Evolutionary conservation across 148 eudicot species (phyloP).

Genomic region (Rhododendron vialii): DNA sequence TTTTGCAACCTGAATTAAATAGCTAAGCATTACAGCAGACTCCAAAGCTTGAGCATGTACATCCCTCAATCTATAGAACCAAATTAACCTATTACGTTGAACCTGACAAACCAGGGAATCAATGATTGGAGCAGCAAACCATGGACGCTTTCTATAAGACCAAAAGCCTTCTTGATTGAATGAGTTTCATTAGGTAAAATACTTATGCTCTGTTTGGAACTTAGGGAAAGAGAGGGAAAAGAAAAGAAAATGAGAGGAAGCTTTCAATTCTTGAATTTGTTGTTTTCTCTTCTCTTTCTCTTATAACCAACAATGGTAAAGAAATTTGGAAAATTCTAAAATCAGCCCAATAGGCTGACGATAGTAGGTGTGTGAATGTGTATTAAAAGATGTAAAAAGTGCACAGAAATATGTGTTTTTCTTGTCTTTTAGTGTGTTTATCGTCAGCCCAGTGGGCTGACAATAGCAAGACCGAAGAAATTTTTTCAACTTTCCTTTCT

Average conservation of each 20-base stretch:
- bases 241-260: too few species aligned
- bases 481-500: background rate
- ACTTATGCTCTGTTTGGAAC: background rate
- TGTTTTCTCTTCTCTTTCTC: too few species aligned
- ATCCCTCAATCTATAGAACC: background rate
- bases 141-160: background rate
- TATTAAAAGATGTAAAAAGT: too few species aligned
- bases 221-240: background rate
- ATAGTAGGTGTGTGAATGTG: too few species aligned
- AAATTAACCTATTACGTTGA: background rate
- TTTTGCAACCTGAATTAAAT: background rate
- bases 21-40: background rate
- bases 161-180: background rate
- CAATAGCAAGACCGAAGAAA: too few species aligned
- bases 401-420: too few species aligned
- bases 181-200: background rate
- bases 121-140: background rate
- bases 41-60: background rate
- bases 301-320: background rate
- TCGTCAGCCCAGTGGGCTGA: too few species aligned
- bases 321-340: too few species aligned
- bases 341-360: too few species aligned
- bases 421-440: too few species aligned
- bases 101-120: background rate
- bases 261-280: too few species aligned